Conservation (phyloP, 2,329 filamentous ascomycete genomes). For the Aotearoamyces nothofagi region DNA sequence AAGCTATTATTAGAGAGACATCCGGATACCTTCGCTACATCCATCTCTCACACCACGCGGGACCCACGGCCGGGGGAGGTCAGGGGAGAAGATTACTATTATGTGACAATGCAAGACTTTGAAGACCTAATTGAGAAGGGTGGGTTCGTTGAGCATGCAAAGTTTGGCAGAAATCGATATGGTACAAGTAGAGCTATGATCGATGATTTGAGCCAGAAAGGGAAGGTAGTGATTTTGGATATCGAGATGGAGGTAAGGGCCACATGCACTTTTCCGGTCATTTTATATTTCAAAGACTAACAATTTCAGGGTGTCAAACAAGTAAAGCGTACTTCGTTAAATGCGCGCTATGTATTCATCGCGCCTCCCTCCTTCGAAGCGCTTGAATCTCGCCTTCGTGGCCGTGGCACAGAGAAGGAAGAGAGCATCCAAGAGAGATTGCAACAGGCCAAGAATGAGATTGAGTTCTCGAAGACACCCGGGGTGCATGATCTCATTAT, state of each 20-base stretch:
- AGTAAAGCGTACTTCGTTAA: conserved; percentile 60
- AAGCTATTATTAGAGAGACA: conserved; percentile 49
- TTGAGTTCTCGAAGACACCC: conserved; percentile 54
- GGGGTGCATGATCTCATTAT: conserved; percentile 52
- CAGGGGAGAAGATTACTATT: conserved; percentile 72
- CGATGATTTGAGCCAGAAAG: conserved; percentile 54
- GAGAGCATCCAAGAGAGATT: conserved; percentile 55
- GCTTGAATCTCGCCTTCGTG: conserved; percentile 60
- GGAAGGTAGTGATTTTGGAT: conserved; percentile 68
- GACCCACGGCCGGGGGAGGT: conserved; percentile 58
- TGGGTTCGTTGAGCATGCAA: conserved; percentile 72
- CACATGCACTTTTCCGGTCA: conserved; percentile 11
- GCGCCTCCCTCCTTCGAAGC: conserved; percentile 62
- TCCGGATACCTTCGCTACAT: conserved; percentile 39
- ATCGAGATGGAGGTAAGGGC: conserved; percentile 99
- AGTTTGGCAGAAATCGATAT: conserved; percentile 77
- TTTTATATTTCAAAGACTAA: background rate
- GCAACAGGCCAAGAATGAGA: conserved; percentile 55
- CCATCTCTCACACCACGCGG: conserved; percentile 67
- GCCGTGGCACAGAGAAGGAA: conserved; percentile 66
- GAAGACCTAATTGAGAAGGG: conserved; percentile 47
- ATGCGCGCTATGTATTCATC: conserved; percentile 73
- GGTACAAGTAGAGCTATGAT: conserved; percentile 74
- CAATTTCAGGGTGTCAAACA: conserved; percentile 65
- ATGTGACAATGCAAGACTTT: conserved; percentile 52